phyloP scores from a whole-genome alignment of 139 green algal species.

The Picochlorum sp. region DNA sequence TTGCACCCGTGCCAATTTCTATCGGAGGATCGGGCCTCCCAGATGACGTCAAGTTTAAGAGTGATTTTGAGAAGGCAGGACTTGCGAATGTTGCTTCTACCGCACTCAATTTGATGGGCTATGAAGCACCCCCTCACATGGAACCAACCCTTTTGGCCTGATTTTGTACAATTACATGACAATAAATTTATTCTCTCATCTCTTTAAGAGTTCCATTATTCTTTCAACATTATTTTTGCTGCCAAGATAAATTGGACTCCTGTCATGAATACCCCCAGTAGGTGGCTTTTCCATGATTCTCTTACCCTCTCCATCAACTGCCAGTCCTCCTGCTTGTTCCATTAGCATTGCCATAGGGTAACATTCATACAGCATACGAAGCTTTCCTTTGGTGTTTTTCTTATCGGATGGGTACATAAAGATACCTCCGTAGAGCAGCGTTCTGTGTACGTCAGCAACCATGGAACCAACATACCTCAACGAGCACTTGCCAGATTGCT shows the following conservation, averaged over 20 bases:
- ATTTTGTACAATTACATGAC: not conserved
- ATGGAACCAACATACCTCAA: constrained; percentile 65
- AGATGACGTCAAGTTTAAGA: constrained; percentile 45
- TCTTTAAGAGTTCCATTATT: constrained; percentile 9
- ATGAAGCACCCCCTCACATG: constrained; percentile 61
- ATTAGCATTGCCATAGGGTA: constrained; percentile 58
- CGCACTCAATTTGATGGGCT: constrained; percentile 86
- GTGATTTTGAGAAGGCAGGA: constrained; percentile 73
- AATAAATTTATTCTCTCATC: too few relatives aligned
- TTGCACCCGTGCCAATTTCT: constrained; percentile 80
- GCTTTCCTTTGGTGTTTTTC: constrained; percentile 58
- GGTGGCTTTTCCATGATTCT: constrained; percentile 44
- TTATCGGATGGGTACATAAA: constrained; percentile 68
- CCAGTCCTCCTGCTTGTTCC: constrained; percentile 45
- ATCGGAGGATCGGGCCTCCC: constrained; percentile 84
- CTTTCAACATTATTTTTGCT: constrained; percentile 36
- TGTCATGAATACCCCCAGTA: constrained; percentile 35
- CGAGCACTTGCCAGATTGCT: constrained; percentile 39
- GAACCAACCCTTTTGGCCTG: constrained; percentile 56
- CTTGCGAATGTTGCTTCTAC: constrained; percentile 92
- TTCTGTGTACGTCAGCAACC: constrained; percentile 71
- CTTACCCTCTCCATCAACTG: constrained; percentile 27
- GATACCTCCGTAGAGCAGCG: constrained; percentile 64
- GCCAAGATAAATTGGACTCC: constrained; percentile 49
- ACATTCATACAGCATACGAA: constrained; percentile 67